These are phyloP conservation scores for Aspergillus nidulans DNA, from an alignment of 495 filamentous ascomycete species.

Conservation along the genomic window DNA sequence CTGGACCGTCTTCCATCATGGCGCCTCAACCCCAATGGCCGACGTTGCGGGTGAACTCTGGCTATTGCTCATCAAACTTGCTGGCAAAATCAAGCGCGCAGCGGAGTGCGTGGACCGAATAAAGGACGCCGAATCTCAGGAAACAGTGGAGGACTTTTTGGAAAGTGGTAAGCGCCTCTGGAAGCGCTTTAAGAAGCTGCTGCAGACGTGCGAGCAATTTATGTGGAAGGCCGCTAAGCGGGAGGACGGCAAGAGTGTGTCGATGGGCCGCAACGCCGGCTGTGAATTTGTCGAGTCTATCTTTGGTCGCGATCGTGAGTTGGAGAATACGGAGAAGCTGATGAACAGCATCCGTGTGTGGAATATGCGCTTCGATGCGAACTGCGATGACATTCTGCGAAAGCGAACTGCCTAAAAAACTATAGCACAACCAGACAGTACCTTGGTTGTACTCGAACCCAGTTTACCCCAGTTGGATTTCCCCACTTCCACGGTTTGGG, in stretches of 20 bases:
- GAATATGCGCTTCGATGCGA: slow-evolving; percentile 93
- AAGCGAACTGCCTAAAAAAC: slow-evolving; percentile 25
- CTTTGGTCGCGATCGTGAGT: slow-evolving; percentile 87
- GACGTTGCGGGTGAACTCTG: slow-evolving; percentile 94
- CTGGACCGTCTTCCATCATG: slow-evolving; percentile 95
- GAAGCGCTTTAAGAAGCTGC: slow-evolving; percentile 76
- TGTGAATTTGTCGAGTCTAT: slow-evolving; percentile 96
- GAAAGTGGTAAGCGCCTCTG: slow-evolving; percentile 86
- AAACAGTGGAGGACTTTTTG: slow-evolving; percentile 87
- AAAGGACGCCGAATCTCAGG: slow-evolving; percentile 62
- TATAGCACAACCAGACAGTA: slow-evolving; percentile 5
- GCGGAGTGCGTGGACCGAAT: slow-evolving; percentile 77
- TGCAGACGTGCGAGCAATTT: slow-evolving; percentile 86
- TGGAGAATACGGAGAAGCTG: slow-evolving; percentile 90
- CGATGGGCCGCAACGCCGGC: slow-evolving; percentile 89
- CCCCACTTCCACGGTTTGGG: neutral
- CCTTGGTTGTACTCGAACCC: neutral
- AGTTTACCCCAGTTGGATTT: neutral
- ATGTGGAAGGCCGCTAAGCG: slow-evolving; percentile 80
- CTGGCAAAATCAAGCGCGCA: slow-evolving; percentile 90
- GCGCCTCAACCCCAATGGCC: slow-evolving; percentile 77
- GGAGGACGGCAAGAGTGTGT: slow-evolving; percentile 56
- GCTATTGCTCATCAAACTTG: slow-evolving; percentile 92
- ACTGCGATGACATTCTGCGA: slow-evolving; percentile 87
- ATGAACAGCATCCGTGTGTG: slow-evolving; percentile 91